phyloP scores from a whole-genome alignment of 2,329 filamentous ascomycete genomes.

The Diaporthe sp. region DNA sequence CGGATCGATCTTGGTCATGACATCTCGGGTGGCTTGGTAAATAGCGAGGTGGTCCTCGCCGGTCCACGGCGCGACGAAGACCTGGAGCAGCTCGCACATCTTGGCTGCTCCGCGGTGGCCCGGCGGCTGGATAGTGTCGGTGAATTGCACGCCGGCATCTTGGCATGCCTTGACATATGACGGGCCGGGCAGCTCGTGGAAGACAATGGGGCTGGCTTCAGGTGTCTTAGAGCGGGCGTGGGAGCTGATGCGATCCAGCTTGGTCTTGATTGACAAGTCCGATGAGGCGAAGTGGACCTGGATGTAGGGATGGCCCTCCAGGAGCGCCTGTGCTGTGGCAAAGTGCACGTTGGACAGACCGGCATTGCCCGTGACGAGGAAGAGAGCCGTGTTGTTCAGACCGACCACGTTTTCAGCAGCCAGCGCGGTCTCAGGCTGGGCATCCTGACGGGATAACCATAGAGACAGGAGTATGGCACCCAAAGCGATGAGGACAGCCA shows the following conservation, averaged over 20 bases:
- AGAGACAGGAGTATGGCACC: background rate
- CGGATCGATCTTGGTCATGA: conserved; percentile 42
- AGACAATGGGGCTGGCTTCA: conserved; percentile 1
- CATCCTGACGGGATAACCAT: background rate
- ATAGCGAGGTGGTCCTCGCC: conserved; percentile 28
- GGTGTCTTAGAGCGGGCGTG: background rate
- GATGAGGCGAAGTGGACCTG: conserved; percentile 47
- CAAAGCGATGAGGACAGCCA: background rate
- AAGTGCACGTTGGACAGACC: conserved; percentile 53
- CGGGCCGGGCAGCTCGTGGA: conserved; percentile 8
- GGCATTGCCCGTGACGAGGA: conserved; percentile 46
- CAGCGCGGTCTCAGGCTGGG: background rate
- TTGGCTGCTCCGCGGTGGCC: conserved; percentile 51
- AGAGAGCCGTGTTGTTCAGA: conserved; percentile 49
- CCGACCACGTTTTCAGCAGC: conserved; percentile 32
- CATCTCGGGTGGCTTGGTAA: background rate
- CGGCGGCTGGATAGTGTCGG: conserved; percentile 46
- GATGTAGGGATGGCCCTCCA: conserved; percentile 48
- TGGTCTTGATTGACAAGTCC: background rate
- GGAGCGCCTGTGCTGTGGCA: conserved; percentile 48
- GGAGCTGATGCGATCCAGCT: conserved; percentile 24
- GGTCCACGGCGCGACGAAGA: conserved; percentile 25
- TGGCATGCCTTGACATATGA: background rate
- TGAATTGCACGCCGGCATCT: conserved; percentile 44
- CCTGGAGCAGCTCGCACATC: conserved; percentile 45